A percentile compares a stretch with the other conserved stretches of the same genome.
These are phyloP conservation scores for Cutaneotrichosporon cavernicola DNA, from an alignment of 1,284 basidiomycete species.

Conservation along the genomic window DNA sequence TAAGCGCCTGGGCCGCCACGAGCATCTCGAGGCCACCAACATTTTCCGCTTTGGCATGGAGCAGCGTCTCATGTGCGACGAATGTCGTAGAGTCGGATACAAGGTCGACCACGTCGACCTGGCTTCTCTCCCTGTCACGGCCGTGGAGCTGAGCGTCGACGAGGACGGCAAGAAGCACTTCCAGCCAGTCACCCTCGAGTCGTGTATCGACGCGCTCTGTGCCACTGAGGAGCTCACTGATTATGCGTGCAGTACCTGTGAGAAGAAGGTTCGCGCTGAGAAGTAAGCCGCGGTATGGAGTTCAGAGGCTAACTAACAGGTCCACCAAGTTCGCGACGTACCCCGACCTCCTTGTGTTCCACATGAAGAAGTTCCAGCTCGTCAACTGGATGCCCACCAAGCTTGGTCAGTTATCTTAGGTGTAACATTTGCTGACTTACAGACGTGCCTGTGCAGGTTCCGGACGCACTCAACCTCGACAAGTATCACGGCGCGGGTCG, in stretches of 20 bases:
- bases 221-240: conserved; percentile 67
- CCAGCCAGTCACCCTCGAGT: conserved; percentile 65
- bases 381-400: conserved; percentile 97
- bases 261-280: conserved; percentile 64
- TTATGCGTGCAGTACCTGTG: conserved; percentile 65
- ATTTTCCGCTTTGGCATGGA: conserved; percentile 80
- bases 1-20: conserved; percentile 56
- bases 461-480: conserved; percentile 66
- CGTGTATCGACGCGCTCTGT: conserved; percentile 69
- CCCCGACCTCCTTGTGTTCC: conserved; percentile 83
- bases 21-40: conserved; percentile 63
- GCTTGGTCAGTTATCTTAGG: conserved; percentile 62
- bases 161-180: conserved; percentile 66
- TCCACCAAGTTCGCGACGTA: conserved; percentile 78
- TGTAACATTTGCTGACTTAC: conserved; percentile 8
- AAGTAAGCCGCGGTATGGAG: conserved; percentile 56
- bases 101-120: conserved; percentile 74
- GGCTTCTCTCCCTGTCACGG: conserved; percentile 76
- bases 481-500: conserved; percentile 70
- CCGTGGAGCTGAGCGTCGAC: conserved; percentile 58
- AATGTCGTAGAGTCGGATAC: conserved; percentile 86
- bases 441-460: conserved; percentile 84
- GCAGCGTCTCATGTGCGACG: conserved; percentile 76
- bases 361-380: conserved; percentile 92
- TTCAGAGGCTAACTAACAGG: conserved; percentile 51